Evolutionary conservation across 2,329 filamentous ascomycete species (phyloP).

Genomic region (Aspergillus sp.): DNA sequence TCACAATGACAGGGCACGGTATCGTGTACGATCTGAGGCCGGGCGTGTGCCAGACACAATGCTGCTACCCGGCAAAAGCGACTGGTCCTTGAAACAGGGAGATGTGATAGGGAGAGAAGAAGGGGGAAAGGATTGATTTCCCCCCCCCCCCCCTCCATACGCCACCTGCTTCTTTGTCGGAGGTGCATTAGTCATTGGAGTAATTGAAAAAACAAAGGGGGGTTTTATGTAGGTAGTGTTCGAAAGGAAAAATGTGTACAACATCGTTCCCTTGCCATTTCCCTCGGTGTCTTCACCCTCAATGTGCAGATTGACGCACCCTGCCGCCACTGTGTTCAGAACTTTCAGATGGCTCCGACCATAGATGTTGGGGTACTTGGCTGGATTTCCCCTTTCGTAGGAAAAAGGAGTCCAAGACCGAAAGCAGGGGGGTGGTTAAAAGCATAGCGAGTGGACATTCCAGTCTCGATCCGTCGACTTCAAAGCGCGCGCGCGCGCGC

Average conservation of each 20-base stretch:
- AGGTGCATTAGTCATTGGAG: not conserved
- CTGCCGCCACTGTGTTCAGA: slow-evolving; percentile 7
- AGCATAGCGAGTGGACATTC: slow-evolving; percentile 6
- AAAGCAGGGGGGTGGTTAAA: not conserved
- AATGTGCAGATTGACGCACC: slow-evolving; percentile 5
- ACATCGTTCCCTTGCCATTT: slow-evolving; percentile 1
- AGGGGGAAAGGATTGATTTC: not conserved
- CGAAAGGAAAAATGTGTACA: not conserved
- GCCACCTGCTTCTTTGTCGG: slow-evolving; percentile 3
- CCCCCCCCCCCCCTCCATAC: not conserved
- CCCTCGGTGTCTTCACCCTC: slow-evolving; percentile 1
- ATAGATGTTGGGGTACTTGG: not conserved
- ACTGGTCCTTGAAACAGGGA: not conserved
- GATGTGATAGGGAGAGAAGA: slow-evolving; percentile 9
- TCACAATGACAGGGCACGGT: slow-evolving; percentile 10
- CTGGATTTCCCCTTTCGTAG: slow-evolving; percentile 2
- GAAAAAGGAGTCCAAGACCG: not conserved
- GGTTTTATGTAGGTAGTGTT: not conserved
- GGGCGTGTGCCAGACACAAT: slow-evolving; percentile 9
- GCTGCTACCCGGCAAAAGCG: slow-evolving; percentile 10
- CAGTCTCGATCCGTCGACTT: slow-evolving; percentile 5
- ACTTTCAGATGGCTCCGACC: not conserved
- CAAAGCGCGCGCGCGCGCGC: not conserved
- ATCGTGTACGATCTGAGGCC: slow-evolving; percentile 10
- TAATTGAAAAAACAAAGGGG: not conserved